Evolutionary conservation across 2,329 filamentous ascomycete genomes (phyloP).

Genomic region (Phyllosticta citriasiana): DNA sequence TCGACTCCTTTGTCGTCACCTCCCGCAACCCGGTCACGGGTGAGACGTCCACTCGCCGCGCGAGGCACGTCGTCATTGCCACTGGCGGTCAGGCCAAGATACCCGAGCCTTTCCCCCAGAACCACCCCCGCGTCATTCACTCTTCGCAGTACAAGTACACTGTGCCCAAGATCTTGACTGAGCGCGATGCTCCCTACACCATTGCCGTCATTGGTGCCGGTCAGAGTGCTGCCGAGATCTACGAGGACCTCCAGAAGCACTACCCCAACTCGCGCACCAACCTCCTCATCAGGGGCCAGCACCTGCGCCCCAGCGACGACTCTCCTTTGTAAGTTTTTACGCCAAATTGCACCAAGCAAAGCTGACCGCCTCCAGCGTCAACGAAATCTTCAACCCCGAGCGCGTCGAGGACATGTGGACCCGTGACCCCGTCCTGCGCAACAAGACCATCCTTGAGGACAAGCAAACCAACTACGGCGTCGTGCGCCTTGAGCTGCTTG

Average conservation of each 20-base stretch:
- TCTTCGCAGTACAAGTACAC: constrained; percentile 73
- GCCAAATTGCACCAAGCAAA: neutral
- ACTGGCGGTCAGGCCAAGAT: constrained; percentile 60
- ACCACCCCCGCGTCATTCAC: constrained; percentile 69
- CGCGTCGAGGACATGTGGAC: constrained; percentile 69
- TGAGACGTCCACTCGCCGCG: constrained; percentile 41
- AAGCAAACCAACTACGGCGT: constrained; percentile 90
- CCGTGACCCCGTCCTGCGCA: constrained; percentile 53
- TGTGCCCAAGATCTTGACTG: constrained; percentile 49
- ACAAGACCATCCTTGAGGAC: constrained; percentile 54
- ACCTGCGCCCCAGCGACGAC: constrained; percentile 84
- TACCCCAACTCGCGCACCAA: constrained; percentile 74
- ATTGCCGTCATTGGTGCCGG: constrained; percentile 83
- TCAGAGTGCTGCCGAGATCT: constrained; percentile 92
- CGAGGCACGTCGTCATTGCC: constrained; percentile 61
- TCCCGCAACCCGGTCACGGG: constrained; percentile 54
- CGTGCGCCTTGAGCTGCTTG: constrained; percentile 81
- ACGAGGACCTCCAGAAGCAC: constrained; percentile 71
- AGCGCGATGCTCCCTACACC: constrained; percentile 50
- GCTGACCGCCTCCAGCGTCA: constrained; percentile 53
- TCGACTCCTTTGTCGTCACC: constrained; percentile 58
- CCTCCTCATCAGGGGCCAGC: constrained; percentile 72
- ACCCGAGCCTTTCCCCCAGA: constrained; percentile 57
- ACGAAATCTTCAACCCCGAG: constrained; percentile 90
- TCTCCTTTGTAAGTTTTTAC: constrained; percentile 69